Percentiles rank a stretch among this genome's conserved stretches.
Conservation (phyloP, 495 filamentous ascomycete species). For the Lepidopterella palustris region DNA sequence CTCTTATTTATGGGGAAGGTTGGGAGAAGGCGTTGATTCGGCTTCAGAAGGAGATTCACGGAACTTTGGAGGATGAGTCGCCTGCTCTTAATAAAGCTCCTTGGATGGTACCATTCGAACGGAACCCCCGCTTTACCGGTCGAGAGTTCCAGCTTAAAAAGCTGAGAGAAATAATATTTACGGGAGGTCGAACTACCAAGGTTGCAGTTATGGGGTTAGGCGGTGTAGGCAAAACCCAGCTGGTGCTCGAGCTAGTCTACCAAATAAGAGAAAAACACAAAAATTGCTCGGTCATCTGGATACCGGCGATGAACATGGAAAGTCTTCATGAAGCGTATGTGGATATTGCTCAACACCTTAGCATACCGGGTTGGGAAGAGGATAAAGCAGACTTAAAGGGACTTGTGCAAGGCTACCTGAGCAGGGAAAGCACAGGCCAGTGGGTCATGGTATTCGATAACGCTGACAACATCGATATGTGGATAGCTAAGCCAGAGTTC, state of each 20-base stretch:
- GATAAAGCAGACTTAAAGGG: conserved; percentile 18
- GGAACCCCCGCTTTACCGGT: background rate
- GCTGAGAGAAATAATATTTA: background rate
- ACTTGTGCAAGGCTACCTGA: conserved; percentile 16
- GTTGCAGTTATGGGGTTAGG: conserved; percentile 15
- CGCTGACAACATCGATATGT: conserved; percentile 28
- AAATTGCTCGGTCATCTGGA: conserved; percentile 20
- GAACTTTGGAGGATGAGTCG: too few species aligned
- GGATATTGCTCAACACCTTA: conserved; percentile 23
- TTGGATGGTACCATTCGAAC: background rate
- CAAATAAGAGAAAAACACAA: conserved; percentile 13
- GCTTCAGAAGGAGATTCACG: too few species aligned
- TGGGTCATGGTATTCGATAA: conserved; percentile 40
- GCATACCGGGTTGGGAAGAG: conserved; percentile 7
- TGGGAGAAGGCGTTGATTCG: too few species aligned
- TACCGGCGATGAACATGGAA: conserved; percentile 17
- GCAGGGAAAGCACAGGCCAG: conserved; percentile 12
- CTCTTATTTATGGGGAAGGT: too few species aligned
- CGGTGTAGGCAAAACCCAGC: conserved; percentile 24
- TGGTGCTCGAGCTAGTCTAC: conserved; percentile 15
- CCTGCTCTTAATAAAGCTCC: too few species aligned
- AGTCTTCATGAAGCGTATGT: conserved; percentile 25
- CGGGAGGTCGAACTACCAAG: background rate
- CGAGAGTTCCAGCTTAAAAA: background rate
- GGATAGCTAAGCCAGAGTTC: background rate